Conservation (phyloP, 306 rosid species). For the Sechiopsis laciniata region DNA sequence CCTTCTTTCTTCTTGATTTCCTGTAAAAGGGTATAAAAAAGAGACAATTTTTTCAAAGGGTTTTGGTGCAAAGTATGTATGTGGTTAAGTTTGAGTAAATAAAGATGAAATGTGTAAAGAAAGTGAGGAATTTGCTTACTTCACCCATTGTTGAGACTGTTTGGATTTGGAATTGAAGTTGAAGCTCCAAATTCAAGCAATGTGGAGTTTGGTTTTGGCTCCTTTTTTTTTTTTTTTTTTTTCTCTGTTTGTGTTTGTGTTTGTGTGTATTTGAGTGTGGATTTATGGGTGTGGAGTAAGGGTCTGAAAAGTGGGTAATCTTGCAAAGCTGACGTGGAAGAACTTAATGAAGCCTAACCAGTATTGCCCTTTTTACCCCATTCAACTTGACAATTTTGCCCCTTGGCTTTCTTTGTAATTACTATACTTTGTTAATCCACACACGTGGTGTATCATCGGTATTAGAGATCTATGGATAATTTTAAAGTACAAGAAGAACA, state of each 20-base stretch:
- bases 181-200: conserved; percentile 13
- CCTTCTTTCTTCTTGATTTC: conserved; percentile 31
- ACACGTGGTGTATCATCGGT: too few relatives aligned
- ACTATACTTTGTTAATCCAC: not conserved
- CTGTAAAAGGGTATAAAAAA: conserved; percentile 24
- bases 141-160: conserved; percentile 43
- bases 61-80: not conserved
- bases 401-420: conserved; percentile 2
- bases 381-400: conserved; percentile 25
- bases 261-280: conserved; percentile 11
- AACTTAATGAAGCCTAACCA: conserved; percentile 34
- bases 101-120: not conserved
- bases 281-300: conserved; percentile 16
- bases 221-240: not conserved
- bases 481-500: not conserved
- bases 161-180: conserved; percentile 19
- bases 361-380: conserved; percentile 24
- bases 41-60: not conserved
- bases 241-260: too few relatives aligned
- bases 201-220: not conserved
- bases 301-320: conserved; percentile 32
- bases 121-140: conserved; percentile 39
- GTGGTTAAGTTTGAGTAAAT: too few relatives aligned
- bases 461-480: not conserved
- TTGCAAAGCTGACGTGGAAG: conserved; percentile 51